phyloP scores from a whole-genome alignment of 768 basidiomycete genomes.

The Myochromella boudieri region DNA sequence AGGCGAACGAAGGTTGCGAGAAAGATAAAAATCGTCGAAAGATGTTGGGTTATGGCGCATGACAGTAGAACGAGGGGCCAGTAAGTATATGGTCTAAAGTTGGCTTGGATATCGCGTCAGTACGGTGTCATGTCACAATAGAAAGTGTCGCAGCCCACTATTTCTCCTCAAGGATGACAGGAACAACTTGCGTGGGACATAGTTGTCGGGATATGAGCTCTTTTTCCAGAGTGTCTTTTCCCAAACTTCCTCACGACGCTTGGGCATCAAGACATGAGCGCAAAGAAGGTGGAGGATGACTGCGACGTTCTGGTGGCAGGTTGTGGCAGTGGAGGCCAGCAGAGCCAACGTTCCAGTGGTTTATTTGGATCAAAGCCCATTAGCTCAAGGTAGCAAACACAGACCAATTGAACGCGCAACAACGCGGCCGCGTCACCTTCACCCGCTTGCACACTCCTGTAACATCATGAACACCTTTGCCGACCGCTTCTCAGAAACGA shows the following conservation, averaged over 20 bases:
- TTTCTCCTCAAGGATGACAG: constrained; percentile 77
- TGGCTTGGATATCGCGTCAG: constrained; percentile 47
- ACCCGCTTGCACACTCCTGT: constrained; percentile 12
- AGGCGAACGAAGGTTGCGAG: constrained; percentile 76
- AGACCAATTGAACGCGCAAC: constrained; percentile 33
- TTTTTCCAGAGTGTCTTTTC: constrained; percentile 78
- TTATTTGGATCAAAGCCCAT: constrained; percentile 7
- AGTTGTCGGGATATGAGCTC: constrained; percentile 80
- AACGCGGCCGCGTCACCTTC: constrained; percentile 49
- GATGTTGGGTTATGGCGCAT: constrained; percentile 81
- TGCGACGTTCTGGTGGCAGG: no score
- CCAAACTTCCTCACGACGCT: constrained; percentile 38
- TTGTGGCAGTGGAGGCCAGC: background rate
- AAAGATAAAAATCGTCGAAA: constrained; percentile 80
- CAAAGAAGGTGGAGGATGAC: background rate
- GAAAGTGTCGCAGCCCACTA: constrained; percentile 45
- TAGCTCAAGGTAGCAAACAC: constrained; percentile 28
- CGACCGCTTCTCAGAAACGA: constrained; percentile 62
- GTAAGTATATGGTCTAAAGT: constrained; percentile 79
- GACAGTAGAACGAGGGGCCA: constrained; percentile 68
- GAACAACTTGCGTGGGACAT: constrained; percentile 74
- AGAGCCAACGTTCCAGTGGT: background rate
- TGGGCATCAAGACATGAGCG: constrained; percentile 19
- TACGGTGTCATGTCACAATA: constrained; percentile 11
- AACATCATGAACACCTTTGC: constrained; percentile 72